Conservation (phyloP, 2,329 filamentous ascomycete species). For the Aphanocladium album region DNA sequence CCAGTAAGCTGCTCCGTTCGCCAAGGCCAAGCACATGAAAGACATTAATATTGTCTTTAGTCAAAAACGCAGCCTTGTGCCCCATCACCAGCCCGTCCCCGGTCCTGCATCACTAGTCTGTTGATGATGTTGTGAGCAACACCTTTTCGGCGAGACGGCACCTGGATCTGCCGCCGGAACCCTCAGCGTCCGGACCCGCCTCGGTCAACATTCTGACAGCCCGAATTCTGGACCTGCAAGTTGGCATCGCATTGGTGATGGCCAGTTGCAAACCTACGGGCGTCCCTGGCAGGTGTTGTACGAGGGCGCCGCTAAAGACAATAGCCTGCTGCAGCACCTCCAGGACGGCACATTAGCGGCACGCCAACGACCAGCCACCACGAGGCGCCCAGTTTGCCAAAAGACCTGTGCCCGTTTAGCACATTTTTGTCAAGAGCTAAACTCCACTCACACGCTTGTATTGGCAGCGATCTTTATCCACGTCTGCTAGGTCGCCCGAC, state of each 20-base stretch:
- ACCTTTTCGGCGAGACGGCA: not conserved
- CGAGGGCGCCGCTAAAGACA: not conserved
- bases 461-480: conserved; percentile 1
- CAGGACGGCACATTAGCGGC: not conserved
- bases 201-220: not conserved
- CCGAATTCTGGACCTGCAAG: not conserved
- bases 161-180: not conserved
- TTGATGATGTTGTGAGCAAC: not conserved
- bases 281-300: not conserved
- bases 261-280: not conserved
- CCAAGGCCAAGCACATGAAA: not conserved
- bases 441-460: not conserved
- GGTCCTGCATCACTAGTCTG: not conserved
- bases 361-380: not conserved
- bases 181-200: not conserved
- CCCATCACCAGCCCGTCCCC: not conserved
- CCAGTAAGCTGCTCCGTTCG: not conserved
- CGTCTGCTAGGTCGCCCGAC: not conserved
- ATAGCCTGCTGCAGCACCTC: not conserved
- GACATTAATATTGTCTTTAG: not conserved
- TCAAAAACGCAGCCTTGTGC: not conserved
- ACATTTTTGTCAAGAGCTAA: not conserved
- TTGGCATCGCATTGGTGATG: not conserved
- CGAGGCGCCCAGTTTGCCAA: not conserved
- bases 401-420: not conserved